Evolutionary conservation across 495 filamentous ascomycete genomes (phyloP).

Genomic region (Penicillium lividum): DNA sequence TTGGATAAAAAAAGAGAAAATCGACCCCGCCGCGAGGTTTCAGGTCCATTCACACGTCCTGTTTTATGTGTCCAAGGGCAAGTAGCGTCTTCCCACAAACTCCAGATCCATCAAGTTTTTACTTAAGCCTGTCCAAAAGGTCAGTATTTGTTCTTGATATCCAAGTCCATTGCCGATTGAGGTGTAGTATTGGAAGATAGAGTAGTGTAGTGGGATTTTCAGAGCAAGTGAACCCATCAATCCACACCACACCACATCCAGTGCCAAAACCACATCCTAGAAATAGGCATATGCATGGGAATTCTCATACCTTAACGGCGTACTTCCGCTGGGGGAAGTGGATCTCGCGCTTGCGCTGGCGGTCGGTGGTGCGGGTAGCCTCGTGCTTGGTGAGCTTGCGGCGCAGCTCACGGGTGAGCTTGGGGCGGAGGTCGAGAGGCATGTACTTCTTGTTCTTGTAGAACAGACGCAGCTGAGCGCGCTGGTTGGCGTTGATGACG

Average conservation of each 20-base stretch:
- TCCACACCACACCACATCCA: background rate
- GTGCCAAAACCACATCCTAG: background rate
- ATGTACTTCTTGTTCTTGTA: constrained; percentile 99
- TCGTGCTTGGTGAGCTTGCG: constrained; percentile 90
- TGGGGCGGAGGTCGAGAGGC: constrained; percentile 93
- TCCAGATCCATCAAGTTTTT: constrained; percentile 45
- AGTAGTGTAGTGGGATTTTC: background rate
- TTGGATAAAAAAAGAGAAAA: constrained; percentile 42
- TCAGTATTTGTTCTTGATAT: background rate
- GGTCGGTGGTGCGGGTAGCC: constrained; percentile 73
- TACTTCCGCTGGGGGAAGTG: constrained; percentile 99
- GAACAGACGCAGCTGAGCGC: constrained; percentile 95
- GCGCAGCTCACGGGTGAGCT: constrained; percentile 95
- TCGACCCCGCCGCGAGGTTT: constrained; percentile 39
- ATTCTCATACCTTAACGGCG: constrained; percentile 84
- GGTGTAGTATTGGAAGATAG: background rate
- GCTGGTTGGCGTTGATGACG: constrained; percentile 98
- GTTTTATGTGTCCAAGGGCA: constrained; percentile 34
- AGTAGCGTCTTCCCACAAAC: constrained; percentile 40
- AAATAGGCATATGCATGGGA: background rate
- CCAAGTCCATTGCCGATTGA: background rate
- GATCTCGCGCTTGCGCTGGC: constrained; percentile 87
- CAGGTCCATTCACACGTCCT: constrained; percentile 41
- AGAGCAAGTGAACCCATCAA: background rate
- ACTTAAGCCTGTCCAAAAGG: constrained; percentile 42